phyloP scores from a whole-genome alignment of 2,329 filamentous ascomycete genomes.

The Domatiomyces globalis region DNA sequence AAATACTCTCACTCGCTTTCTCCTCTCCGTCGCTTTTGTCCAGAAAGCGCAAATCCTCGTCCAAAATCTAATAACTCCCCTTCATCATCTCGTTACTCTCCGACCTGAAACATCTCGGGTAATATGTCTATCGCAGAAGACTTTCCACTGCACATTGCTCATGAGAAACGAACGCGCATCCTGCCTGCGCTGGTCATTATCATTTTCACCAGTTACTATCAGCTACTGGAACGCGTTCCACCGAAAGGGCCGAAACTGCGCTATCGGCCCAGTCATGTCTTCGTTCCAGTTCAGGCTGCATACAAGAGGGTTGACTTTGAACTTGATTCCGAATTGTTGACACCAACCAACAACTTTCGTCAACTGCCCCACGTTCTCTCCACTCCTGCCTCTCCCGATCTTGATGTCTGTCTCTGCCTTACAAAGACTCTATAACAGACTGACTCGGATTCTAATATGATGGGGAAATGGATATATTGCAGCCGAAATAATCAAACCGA shows the following conservation, averaged over 20 bases:
- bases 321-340: conserved; percentile 34
- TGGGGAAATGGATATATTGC: too few species aligned
- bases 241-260: conserved; percentile 33
- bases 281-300: conserved; percentile 36
- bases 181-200: conserved; percentile 24
- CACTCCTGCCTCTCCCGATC: conserved; percentile 37
- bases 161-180: conserved; percentile 31
- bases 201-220: conserved; percentile 41
- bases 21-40: conserved; percentile 22
- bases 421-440: too few species aligned
- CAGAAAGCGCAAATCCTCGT: conserved; percentile 39
- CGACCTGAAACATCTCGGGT: conserved; percentile 32
- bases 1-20: conserved; percentile 24
- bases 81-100: conserved; percentile 40
- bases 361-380: conserved; percentile 34
- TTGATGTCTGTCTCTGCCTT: conserved; percentile 35
- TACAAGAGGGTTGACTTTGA: conserved; percentile 46
- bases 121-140: conserved; percentile 34
- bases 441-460: too few species aligned
- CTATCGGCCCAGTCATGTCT: conserved; percentile 33
- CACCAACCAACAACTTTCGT: conserved; percentile 35
- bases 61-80: conserved; percentile 37
- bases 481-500: too few species aligned
- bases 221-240: conserved; percentile 45
- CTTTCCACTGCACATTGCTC: conserved; percentile 32